These are phyloP conservation scores for Helotiales sp. DNA, from an alignment of 2,329 filamentous ascomycete genomes.

Conservation along the genomic window DNA sequence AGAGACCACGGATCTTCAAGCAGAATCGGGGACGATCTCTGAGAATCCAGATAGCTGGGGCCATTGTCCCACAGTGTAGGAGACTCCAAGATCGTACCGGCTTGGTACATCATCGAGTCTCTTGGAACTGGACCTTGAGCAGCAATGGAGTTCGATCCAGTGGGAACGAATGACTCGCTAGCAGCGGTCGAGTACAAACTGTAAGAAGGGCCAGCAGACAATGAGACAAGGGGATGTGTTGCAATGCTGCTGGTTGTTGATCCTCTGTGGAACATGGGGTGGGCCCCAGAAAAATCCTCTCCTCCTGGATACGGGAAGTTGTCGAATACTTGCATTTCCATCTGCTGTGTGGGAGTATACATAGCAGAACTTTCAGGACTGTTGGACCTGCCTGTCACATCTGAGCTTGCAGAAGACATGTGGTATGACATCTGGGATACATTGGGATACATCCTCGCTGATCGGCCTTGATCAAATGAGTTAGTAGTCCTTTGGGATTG, in stretches of 20 bases:
- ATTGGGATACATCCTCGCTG: slow-evolving; percentile 37
- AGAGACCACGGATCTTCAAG: slow-evolving; percentile 38
- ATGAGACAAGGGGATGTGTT: slow-evolving; percentile 30
- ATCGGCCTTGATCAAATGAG: slow-evolving; percentile 40
- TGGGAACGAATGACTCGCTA: slow-evolving; percentile 34
- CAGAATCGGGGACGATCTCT: slow-evolving; percentile 37
- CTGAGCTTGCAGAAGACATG: slow-evolving; percentile 42
- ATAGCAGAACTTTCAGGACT: slow-evolving; percentile 39
- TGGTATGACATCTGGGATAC: slow-evolving; percentile 40
- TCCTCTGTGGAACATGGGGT: slow-evolving; percentile 35
- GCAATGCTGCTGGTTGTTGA: slow-evolving; percentile 31
- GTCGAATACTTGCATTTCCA: slow-evolving; percentile 40
- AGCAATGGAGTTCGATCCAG: slow-evolving; percentile 31
- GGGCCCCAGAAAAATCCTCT: slow-evolving; percentile 36
- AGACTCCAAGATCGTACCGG: slow-evolving; percentile 32
- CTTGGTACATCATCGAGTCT: slow-evolving; percentile 37
- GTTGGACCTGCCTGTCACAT: slow-evolving; percentile 41
- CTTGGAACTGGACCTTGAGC: slow-evolving; percentile 32
- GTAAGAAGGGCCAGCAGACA: slow-evolving; percentile 33
- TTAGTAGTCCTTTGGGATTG: slow-evolving; percentile 38
- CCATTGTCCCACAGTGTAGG: slow-evolving; percentile 37
- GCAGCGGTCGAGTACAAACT: slow-evolving; percentile 32
- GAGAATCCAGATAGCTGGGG: slow-evolving; percentile 36
- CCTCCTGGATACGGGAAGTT: slow-evolving; percentile 37
- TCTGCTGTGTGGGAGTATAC: slow-evolving; percentile 39